Evolutionary conservation across 2,329 filamentous ascomycete species (phyloP), one percentile per base, ranked within the genome.

Genomic region (Ophiostoma sp.): DNA sequence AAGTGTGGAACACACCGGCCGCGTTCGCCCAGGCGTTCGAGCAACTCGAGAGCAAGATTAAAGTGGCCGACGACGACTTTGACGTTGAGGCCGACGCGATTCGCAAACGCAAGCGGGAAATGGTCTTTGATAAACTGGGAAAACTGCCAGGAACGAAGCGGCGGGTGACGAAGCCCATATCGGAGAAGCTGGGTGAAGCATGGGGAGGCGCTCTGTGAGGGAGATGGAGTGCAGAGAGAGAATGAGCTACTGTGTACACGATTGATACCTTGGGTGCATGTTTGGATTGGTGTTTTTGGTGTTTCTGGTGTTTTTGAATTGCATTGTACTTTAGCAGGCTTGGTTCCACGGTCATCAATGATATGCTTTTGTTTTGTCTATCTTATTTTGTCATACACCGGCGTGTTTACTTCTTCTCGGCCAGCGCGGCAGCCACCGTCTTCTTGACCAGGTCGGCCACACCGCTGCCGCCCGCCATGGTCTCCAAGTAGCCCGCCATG

Each of bases 401-500:
- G 4, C 33, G 8, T 8, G 15, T 15, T 50, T 73, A 71, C 70
- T 66, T 45, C 61, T 73, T 57, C 68, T 69, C 77, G 8, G 78
- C 79, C 79, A 93, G 81, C 79, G 87, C 90, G 81, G 92, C 89
- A 48, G 94, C 92, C 17, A 97, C 90, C 75, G 97, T 87, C 77
- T 89, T 89, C 79, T 90, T 86, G 11, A 94, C 90, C 82, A 94
- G 89, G 82, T 91, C 92, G 82, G 93, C 89, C 76, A 94, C 79
- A 48, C 79, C 87, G 78, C 76, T 84, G 84, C 42, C 86, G 73
- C 85, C 85, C 19, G 84, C 83, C 70, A 82, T 76, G 12, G 77
- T 86, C 70, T 89, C 86, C 74, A 98, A 90, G 82, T 95, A 96
- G 8, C 91, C 94, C 25, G 90, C 87, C 73, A 98, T 90, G 76